A percentile compares a stretch with the other conserved stretches of the same genome.
These are phyloP conservation scores for Beauveria asiatica DNA, from an alignment of 2,329 filamentous ascomycete species.

Conservation along the genomic window DNA sequence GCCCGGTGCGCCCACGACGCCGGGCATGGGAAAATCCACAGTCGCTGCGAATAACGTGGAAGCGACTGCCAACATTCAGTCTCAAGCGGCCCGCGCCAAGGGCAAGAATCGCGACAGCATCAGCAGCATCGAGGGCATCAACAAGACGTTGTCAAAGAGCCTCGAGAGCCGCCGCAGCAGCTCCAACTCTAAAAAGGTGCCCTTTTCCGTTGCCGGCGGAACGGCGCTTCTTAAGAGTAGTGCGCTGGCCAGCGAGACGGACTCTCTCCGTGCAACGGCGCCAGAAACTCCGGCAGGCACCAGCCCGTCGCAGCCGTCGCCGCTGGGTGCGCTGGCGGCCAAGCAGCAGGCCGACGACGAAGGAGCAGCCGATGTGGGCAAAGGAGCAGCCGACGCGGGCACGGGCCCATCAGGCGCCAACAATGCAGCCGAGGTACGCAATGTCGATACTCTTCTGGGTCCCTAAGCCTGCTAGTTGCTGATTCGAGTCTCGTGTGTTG, in stretches of 20 bases:
- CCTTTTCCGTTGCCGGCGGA: constrained; percentile 38
- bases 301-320: constrained; percentile 31
- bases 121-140: constrained; percentile 61
- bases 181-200: constrained; percentile 72
- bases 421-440: constrained; percentile 43
- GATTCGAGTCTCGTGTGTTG: neutral
- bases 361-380: neutral
- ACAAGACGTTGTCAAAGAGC: constrained; percentile 74
- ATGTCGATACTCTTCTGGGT: constrained; percentile 42
- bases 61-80: constrained; percentile 65
- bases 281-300: constrained; percentile 32
- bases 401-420: constrained; percentile 16
- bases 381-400: neutral
- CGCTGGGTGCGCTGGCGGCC: constrained; percentile 15
- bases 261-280: constrained; percentile 43
- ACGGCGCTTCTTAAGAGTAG: constrained; percentile 39
- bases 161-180: constrained; percentile 88
- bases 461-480: constrained; percentile 21
- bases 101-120: constrained; percentile 37
- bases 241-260: constrained; percentile 49
- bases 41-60: constrained; percentile 83
- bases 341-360: constrained; percentile 16
- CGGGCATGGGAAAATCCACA: constrained; percentile 83
- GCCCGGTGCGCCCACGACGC: constrained; percentile 81
- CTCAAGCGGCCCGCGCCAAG: constrained; percentile 37